These are phyloP conservation scores for Whalleya microplaca DNA, from an alignment of 2,329 filamentous ascomycete genomes.

Conservation along the genomic window DNA sequence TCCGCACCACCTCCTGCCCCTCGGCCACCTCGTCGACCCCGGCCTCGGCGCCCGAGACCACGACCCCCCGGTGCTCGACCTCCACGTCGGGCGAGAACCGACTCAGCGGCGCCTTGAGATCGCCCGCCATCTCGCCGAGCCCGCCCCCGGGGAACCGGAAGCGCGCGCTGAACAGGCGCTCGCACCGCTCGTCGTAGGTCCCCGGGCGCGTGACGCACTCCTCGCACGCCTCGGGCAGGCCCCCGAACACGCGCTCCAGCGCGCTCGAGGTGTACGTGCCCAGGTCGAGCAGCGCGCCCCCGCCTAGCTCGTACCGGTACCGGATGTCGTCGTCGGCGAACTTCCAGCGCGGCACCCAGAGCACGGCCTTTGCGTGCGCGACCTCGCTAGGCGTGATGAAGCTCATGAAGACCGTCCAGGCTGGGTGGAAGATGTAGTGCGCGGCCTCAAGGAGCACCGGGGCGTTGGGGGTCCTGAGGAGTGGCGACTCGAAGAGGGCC, in stretches of 20 bases:
- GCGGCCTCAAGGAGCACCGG: conserved; percentile 58
- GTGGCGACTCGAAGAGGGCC: conserved; percentile 46
- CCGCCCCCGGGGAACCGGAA: conserved; percentile 41
- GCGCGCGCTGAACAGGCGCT: conserved; percentile 35
- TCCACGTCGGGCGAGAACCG: conserved; percentile 23
- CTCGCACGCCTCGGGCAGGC: conserved; percentile 38
- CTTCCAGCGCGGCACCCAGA: conserved; percentile 36
- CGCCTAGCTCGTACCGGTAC: conserved; percentile 46
- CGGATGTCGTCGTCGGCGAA: conserved; percentile 47
- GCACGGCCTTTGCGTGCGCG: conserved; percentile 36
- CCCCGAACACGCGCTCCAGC: conserved; percentile 39
- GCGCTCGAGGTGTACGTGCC: conserved; percentile 40
- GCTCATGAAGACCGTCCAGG: conserved; percentile 47
- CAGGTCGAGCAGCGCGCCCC: conserved; percentile 44
- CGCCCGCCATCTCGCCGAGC: conserved; percentile 35
- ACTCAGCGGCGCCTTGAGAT: conserved; percentile 30
- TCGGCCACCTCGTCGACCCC: conserved; percentile 20
- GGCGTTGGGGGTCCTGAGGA: conserved; percentile 37
- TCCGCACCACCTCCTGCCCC: conserved; percentile 29
- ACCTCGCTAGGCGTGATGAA: conserved; percentile 45
- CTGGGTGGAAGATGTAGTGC: conserved; percentile 55
- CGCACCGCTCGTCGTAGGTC: conserved; percentile 29
- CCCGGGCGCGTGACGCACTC: conserved; percentile 30
- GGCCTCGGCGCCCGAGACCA: conserved; percentile 21
- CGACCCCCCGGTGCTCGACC: conserved; percentile 28